Conservation (phyloP, 495 filamentous ascomycete genomes). For the Cairneyella variabilis region DNA sequence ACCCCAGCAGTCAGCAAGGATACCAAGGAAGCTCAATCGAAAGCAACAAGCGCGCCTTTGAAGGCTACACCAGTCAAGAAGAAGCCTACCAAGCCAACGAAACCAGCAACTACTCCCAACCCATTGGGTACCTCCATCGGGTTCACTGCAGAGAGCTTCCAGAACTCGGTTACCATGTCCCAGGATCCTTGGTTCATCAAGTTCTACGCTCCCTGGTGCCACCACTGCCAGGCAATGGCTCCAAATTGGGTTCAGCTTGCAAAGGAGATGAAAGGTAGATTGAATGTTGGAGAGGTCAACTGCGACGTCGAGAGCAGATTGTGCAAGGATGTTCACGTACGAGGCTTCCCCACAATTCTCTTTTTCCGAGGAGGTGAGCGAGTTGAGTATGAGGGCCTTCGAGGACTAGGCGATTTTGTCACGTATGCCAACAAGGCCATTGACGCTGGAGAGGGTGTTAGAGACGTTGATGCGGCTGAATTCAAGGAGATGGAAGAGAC, state of each 20-base stretch:
- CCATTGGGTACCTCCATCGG: constrained; percentile 66
- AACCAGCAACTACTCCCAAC: constrained; percentile 55
- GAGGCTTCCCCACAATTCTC: constrained; percentile 80
- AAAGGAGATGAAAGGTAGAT: constrained; percentile 77
- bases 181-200: constrained; percentile 97
- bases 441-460: constrained; percentile 69
- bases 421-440: constrained; percentile 83
- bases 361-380: constrained; percentile 92
- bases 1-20: constrained; percentile 12
- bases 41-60: constrained; percentile 1
- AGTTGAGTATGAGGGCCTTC: constrained; percentile 88
- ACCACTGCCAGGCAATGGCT: constrained; percentile 87
- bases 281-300: constrained; percentile 96
- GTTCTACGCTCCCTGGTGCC: constrained; percentile 97
- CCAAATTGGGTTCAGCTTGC: constrained; percentile 88
- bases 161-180: constrained; percentile 77
- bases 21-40: constrained; percentile 16
- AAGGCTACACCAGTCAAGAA: constrained; percentile 23
- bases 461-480: constrained; percentile 68
- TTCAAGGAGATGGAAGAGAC: constrained; percentile 87
- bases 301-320: constrained; percentile 79
- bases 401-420: constrained; percentile 87
- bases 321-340: constrained; percentile 81
- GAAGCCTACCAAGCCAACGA: constrained; percentile 27
- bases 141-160: constrained; percentile 82